A percentile compares a stretch with the other conserved stretches of the same genome.
phyloP scores from a whole-genome alignment of 805 yeast species.

The Metschnikowia proteae region DNA sequence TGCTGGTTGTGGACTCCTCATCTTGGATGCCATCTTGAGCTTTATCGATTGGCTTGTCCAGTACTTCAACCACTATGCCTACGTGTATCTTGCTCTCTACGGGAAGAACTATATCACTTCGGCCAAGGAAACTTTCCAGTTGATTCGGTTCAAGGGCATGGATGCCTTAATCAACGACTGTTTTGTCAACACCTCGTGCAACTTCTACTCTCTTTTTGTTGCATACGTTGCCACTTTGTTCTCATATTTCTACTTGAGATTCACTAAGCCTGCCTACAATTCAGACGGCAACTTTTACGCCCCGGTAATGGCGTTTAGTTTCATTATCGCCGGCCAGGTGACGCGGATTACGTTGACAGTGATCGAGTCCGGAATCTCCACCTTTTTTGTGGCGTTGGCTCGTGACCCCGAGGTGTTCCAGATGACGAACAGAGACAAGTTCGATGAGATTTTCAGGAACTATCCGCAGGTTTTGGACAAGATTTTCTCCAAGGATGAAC shows the following conservation, averaged over 20 bases:
- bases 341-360: constrained; percentile 69
- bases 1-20: constrained; percentile 49
- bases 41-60: constrained; percentile 74
- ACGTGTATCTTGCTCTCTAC: constrained; percentile 80
- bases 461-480: constrained; percentile 69
- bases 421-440: constrained; percentile 62
- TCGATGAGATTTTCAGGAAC: constrained; percentile 58
- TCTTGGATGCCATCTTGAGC: constrained; percentile 57
- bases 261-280: constrained; percentile 67
- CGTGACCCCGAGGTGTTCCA: constrained; percentile 81
- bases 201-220: constrained; percentile 70
- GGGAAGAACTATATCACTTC: constrained; percentile 74
- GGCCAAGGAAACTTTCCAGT: constrained; percentile 78
- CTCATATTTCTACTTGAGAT: constrained; percentile 61
- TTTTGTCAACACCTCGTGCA: constrained; percentile 71
- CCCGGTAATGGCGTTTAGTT: constrained; percentile 69
- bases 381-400: constrained; percentile 80
- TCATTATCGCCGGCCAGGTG: constrained; percentile 72
- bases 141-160: constrained; percentile 74
- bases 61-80: constrained; percentile 89
- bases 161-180: constrained; percentile 84
- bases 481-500: constrained; percentile 17
- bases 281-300: constrained; percentile 58
- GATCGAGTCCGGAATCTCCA: constrained; percentile 75
- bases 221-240: constrained; percentile 59